Conservation (phyloP, 176 grass and related monocot species). For the Calamus simplicifolius region DNA sequence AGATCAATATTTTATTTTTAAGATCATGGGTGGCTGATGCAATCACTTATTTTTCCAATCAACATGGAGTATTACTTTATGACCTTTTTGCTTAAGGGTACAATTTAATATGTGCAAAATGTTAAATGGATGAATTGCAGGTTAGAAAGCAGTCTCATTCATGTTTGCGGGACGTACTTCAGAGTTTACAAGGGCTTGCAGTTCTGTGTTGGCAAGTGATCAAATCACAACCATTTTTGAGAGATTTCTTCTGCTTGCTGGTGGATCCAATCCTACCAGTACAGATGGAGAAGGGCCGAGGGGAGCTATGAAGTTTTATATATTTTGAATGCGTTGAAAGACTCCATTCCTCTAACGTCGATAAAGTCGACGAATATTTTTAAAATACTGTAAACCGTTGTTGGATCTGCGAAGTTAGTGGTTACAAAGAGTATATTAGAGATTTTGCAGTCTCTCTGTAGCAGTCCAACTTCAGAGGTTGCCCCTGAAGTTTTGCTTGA, state of each 20-base stretch:
- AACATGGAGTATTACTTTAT: no score
- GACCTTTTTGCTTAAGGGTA: no score
- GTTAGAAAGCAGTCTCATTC: conserved; percentile 67
- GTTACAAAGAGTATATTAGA: conserved; percentile 69
- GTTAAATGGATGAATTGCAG: conserved; percentile 24
- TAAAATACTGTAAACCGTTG: conserved; percentile 64
- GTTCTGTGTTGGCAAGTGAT: conserved; percentile 63
- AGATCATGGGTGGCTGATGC: no score
- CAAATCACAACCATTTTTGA: conserved; percentile 50
- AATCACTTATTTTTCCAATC: no score
- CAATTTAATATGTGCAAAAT: no score
- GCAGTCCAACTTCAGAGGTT: conserved; percentile 44
- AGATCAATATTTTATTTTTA: no score
- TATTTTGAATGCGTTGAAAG: conserved; percentile 67
- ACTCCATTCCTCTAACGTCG: conserved; percentile 68
- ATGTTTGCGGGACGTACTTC: conserved; percentile 48
- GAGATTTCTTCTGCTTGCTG: conserved; percentile 77
- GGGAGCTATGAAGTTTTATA: conserved; percentile 71
- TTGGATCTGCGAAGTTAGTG: conserved; percentile 53
- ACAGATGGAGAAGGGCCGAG: conserved; percentile 39
- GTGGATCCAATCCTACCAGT: conserved; percentile 53
- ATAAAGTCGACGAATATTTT: conserved; percentile 52
- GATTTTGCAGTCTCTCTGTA: conserved; percentile 58
- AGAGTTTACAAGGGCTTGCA: conserved; percentile 52
- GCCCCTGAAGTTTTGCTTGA: conserved; percentile 62